Conservation (phyloP, 208 protist genomes). For the Leishmania lainsoni region DNA sequence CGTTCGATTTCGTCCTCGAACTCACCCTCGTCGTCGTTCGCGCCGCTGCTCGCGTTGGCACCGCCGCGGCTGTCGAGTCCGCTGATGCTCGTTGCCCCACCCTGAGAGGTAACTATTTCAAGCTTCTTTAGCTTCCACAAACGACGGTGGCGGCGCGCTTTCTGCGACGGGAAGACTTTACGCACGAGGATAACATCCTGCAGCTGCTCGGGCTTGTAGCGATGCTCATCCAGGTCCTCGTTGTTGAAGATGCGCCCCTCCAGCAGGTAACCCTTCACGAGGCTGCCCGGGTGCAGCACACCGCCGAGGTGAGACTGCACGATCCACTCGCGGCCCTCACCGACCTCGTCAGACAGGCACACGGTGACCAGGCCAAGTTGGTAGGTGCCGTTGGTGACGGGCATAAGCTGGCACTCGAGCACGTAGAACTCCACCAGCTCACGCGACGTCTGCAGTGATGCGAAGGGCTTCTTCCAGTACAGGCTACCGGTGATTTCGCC, state of each 20-base stretch:
- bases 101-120: constrained; percentile 63
- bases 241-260: constrained; percentile 92
- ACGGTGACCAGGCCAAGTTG: constrained; percentile 95
- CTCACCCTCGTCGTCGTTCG: constrained; percentile 64
- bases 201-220: constrained; percentile 78
- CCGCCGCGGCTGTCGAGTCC: constrained; percentile 17
- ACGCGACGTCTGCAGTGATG: constrained; percentile 72
- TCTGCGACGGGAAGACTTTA: constrained; percentile 92
- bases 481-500: constrained; percentile 88
- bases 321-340: constrained; percentile 93
- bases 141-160: constrained; percentile 62
- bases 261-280: constrained; percentile 94
- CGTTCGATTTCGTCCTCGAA: constrained; percentile 91
- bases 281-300: constrained; percentile 94
- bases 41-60: constrained; percentile 18
- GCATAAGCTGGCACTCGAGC: constrained; percentile 89
- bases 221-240: constrained; percentile 70
- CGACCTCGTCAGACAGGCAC: constrained; percentile 95
- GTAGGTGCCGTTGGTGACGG: constrained; percentile 85
- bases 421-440: constrained; percentile 96
- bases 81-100: constrained; percentile 42
- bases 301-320: constrained; percentile 94
- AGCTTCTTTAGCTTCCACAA: constrained; percentile 85
- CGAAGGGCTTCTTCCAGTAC: constrained; percentile 97
- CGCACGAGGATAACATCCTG: constrained; percentile 94